A percentile compares a stretch with the other conserved stretches of the same genome.
Conservation (phyloP, 2,329 filamentous ascomycete genomes). For the Triangularia verruculosa region DNA sequence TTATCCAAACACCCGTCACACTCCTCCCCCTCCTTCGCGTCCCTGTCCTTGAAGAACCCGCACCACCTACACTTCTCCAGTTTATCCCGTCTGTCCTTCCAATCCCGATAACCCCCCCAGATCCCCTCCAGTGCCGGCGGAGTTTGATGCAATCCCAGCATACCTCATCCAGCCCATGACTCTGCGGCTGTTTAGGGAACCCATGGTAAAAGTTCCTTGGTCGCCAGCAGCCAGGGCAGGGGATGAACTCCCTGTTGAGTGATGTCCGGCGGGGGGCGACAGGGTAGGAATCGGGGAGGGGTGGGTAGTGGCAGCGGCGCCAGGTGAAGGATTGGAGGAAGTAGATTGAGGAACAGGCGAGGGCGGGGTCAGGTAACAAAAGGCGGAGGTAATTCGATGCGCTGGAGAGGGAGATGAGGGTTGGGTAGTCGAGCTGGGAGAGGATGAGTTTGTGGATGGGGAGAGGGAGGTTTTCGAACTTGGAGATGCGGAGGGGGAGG, state of each 20-base stretch:
- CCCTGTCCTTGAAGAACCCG: neutral
- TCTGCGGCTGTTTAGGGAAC: neutral
- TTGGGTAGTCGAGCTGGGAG: neutral
- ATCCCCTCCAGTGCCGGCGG: neutral
- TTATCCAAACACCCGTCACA: neutral
- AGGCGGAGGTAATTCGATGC: neutral
- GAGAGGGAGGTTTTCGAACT: neutral
- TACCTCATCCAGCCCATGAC: neutral
- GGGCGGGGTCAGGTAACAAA: neutral
- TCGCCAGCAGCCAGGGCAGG: neutral
- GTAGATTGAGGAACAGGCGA: neutral
- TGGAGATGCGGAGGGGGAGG: neutral
- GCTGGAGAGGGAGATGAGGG: neutral
- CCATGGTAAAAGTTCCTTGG: neutral
- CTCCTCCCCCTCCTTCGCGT: neutral
- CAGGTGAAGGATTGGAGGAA: neutral
- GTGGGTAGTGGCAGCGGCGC: neutral
- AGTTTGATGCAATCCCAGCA: neutral
- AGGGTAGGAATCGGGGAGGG: neutral
- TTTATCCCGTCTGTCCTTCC: neutral
- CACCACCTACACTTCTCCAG: neutral
- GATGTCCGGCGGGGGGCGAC: neutral
- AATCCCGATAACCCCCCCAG: neutral
- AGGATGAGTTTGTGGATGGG: neutral
- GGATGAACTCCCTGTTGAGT: too few species aligned